These are phyloP conservation scores for Erucastrum elatum DNA, from an alignment of 345 rosid genomes.

Conservation along the genomic window DNA sequence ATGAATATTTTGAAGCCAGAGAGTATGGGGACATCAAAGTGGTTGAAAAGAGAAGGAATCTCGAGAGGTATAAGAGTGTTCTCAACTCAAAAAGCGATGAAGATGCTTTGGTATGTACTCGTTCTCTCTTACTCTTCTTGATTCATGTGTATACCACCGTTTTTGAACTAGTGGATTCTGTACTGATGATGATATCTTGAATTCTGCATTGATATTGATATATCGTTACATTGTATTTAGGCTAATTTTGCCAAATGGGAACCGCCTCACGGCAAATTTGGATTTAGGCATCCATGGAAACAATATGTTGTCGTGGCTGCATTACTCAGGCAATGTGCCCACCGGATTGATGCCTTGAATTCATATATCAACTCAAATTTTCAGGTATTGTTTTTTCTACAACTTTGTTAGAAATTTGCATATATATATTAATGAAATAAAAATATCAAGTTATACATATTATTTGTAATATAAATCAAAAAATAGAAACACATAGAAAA, in stretches of 20 bases:
- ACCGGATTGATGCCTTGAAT: constrained; percentile 61
- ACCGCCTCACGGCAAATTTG: constrained; percentile 85
- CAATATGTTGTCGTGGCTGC: constrained; percentile 64
- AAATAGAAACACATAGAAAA: not conserved
- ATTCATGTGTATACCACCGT: not conserved
- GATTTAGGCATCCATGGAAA: constrained; percentile 73
- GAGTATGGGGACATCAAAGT: constrained; percentile 33
- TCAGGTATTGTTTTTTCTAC: constrained; percentile 38
- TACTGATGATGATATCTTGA: not conserved
- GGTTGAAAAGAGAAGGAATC: constrained; percentile 38
- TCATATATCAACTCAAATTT: constrained; percentile 49
- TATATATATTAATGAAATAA: not conserved
- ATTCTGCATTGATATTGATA: not conserved
- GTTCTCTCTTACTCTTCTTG: not conserved
- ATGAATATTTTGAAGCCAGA: constrained; percentile 44
- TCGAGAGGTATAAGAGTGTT: constrained; percentile 53
- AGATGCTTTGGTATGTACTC: constrained; percentile 60
- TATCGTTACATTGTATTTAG: constrained; percentile 32
- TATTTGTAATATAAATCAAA: not conserved
- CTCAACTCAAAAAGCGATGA: constrained; percentile 59
- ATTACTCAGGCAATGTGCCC: constrained; percentile 63
- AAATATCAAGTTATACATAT: not conserved
- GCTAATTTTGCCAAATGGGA: constrained; percentile 92
- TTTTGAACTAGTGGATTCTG: constrained; percentile 5
- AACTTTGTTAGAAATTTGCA: not conserved